These are phyloP conservation scores for Rhododendron vialii DNA, from an alignment of 148 eudicot species.

Conservation along the genomic window DNA sequence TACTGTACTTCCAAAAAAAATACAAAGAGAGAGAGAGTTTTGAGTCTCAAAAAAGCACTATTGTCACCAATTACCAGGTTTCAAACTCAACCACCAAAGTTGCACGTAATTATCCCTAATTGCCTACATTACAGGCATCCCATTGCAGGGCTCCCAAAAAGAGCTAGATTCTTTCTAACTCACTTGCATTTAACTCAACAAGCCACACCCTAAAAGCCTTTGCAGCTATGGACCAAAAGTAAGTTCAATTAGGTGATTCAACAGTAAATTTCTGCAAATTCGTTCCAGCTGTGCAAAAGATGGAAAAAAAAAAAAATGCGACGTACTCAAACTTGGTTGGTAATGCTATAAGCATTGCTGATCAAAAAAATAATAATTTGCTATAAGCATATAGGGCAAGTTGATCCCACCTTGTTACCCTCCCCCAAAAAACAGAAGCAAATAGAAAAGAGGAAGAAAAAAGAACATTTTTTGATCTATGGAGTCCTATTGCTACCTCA, in stretches of 20 bases:
- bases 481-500: conserved; percentile 40
- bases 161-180: not conserved
- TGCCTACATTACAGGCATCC: not conserved
- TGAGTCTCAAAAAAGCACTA: not conserved
- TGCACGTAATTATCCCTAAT: not conserved
- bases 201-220: not conserved
- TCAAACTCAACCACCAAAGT: not conserved
- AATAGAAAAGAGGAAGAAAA: not conserved
- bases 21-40: not conserved
- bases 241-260: not conserved
- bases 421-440: not conserved
- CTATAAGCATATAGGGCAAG: not conserved
- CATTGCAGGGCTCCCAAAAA: not conserved
- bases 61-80: not conserved
- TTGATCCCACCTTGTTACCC: not conserved
- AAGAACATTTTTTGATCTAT: not conserved
- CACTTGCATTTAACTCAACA: not conserved
- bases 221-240: not conserved
- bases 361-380: too few relatives aligned
- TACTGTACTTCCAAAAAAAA: not conserved
- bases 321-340: conserved; percentile 3
- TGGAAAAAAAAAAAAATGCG: not conserved
- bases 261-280: not conserved
- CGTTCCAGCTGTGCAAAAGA: not conserved
- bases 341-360: not conserved